Conservation (phyloP, 192 early-diverging fungal genomes). For the Linderina pennispora region DNA sequence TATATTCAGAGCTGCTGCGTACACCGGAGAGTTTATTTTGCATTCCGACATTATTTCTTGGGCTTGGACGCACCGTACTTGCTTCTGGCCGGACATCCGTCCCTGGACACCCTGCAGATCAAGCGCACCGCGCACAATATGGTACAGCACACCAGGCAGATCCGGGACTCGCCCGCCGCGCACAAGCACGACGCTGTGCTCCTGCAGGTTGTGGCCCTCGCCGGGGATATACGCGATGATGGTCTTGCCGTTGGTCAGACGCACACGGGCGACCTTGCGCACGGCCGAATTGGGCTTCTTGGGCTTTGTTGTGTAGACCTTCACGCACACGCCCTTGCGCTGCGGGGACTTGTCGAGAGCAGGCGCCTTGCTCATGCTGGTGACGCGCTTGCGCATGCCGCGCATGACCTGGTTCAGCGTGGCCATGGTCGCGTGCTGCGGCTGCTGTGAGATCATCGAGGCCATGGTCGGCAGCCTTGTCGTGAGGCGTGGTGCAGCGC, state of each 20-base stretch:
- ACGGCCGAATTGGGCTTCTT: slow-evolving; percentile 99
- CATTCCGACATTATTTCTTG: slow-evolving; percentile 20
- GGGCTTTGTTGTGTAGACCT: slow-evolving; percentile 93
- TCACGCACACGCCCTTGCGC: slow-evolving; percentile 90
- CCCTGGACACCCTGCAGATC: slow-evolving; percentile 94
- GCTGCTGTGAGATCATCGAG: slow-evolving; percentile 7
- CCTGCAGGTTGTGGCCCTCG: slow-evolving; percentile 97
- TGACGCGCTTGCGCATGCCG: slow-evolving; percentile 66
- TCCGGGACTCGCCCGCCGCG: slow-evolving; percentile 93
- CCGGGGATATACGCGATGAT: slow-evolving; percentile 97
- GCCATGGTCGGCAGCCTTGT: neutral
- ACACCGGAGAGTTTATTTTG: no score
- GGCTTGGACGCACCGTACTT: slow-evolving; percentile 95
- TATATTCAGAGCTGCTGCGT: no score
- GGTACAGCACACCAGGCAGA: slow-evolving; percentile 96
- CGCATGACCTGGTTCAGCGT: slow-evolving; percentile 93
- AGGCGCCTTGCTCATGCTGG: slow-evolving; percentile 65
- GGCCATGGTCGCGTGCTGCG: slow-evolving; percentile 54
- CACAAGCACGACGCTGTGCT: slow-evolving; percentile 94
- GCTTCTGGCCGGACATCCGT: slow-evolving; percentile 69
- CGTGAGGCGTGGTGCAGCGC: slow-evolving; percentile 1
- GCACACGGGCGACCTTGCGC: slow-evolving; percentile 88
- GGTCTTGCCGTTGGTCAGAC: slow-evolving; percentile 86
- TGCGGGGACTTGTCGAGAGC: slow-evolving; percentile 83
- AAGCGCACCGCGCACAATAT: slow-evolving; percentile 84